Evolutionary conservation across 108 stramenopile species (phyloP).

Genomic region (Schizochytrium sp.): DNA sequence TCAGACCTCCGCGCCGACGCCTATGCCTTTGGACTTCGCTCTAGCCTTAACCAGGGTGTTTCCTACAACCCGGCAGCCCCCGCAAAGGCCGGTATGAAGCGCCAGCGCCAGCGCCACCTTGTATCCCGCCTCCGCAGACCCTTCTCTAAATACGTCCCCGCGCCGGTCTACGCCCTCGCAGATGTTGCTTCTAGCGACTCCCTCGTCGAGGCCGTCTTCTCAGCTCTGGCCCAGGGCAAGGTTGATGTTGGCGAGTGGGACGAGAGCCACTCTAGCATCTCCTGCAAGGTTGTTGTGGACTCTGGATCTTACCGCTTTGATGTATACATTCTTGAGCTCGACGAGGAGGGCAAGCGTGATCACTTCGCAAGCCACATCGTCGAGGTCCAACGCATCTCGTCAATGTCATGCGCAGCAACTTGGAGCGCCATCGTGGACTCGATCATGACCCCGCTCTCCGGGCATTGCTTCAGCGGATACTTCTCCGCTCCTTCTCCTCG

Average conservation of each 20-base stretch:
- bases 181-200: neutral
- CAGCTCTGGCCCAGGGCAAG: neutral
- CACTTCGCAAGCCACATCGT: neutral
- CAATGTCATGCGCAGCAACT: neutral
- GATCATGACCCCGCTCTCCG: slow-evolving; percentile 21
- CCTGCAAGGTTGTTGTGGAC: slow-evolving; percentile 35
- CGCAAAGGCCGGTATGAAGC: neutral
- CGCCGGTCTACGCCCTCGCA: slow-evolving; percentile 25
- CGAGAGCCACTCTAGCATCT: slow-evolving; percentile 14
- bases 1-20: neutral
- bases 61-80: neutral
- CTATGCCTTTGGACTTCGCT: neutral
- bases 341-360: neutral
- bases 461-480: neutral
- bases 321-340: slow-evolving; percentile 16
- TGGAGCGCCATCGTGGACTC: slow-evolving; percentile 32
- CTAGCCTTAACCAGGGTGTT: neutral
- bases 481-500: neutral
- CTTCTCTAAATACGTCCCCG: slow-evolving; percentile 31
- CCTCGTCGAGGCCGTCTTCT: neutral
- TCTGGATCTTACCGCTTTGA: slow-evolving; percentile 6
- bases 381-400: neutral
- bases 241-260: slow-evolving; percentile 3
- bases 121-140: neutral
- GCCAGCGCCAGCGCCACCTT: slow-evolving; percentile 7